Conservation (phyloP, 1,284 basidiomycete genomes). For the Ceratobasidium papillatum region DNA sequence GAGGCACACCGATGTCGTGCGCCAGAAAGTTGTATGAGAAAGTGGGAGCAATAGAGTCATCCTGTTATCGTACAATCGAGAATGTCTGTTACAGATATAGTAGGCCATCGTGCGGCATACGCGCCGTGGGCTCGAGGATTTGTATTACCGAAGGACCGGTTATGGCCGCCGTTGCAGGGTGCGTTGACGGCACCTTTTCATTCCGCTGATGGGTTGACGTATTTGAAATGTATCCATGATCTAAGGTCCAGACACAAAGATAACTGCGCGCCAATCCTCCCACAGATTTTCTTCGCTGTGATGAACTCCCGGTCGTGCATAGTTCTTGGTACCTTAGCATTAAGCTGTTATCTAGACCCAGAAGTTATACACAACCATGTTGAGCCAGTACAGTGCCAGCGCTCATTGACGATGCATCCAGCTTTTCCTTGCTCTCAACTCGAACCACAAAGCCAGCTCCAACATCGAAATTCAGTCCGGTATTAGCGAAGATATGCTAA, state of each 20-base stretch:
- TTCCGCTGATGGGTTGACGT: not conserved
- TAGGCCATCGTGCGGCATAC: conserved; percentile 5
- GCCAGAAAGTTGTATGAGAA: too few species aligned
- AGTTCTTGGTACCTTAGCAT: not conserved
- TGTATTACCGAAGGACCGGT: not conserved
- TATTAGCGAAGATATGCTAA: not conserved
- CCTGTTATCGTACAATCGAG: conserved; percentile 3
- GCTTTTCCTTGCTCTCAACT: too few species aligned
- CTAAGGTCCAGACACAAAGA: not conserved
- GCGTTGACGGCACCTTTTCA: conserved; percentile 1
- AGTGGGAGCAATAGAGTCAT: not conserved
- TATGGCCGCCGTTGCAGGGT: not conserved
- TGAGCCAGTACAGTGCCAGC: too few species aligned
- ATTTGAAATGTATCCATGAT: not conserved
- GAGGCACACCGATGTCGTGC: not conserved
- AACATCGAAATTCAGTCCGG: not conserved
- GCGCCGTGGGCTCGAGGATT: conserved; percentile 2
- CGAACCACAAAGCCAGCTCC: not conserved
- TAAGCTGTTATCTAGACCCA: too few species aligned
- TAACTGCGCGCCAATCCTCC: not conserved
- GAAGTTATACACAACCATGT: too few species aligned
- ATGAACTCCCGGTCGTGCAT: not conserved
- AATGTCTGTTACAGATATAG: not conserved
- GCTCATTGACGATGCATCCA: too few species aligned
- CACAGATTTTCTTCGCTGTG: not conserved